Evolutionary conservation across 2,329 filamentous ascomycete genomes (phyloP), one percentile per base, ranked within the genome.

Genomic region (Penicillium concentricum): DNA sequence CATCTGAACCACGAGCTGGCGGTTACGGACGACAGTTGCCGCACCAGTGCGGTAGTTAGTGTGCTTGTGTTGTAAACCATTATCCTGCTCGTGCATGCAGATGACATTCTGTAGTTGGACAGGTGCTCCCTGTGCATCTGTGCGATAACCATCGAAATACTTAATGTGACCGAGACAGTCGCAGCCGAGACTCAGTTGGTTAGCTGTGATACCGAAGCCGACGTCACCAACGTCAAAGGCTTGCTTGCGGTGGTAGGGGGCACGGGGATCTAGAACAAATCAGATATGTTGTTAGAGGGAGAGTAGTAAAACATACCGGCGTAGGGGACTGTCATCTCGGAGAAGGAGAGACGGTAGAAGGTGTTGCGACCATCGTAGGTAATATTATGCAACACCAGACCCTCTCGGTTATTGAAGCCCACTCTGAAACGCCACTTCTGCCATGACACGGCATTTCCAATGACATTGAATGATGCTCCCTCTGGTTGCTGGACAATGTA

Each of bases 41-140:
- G 84, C 79, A 0, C 82, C 83, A 7, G 83, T 88, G 16, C 87
- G 80, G 74, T 88, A 88, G 72, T 90, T 90, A 55, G 86, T 89
- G 73, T 90, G 87, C 68, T 90, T 90, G 80, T 86, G 88, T 39
- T 84, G 84, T 35, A 88, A 86, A 5, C 87, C 87, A 30, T 79
- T 83, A 64, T 90, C 87, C 69, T 89, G 86, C 70, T 90, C 87
- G 68, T 90, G 87, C 35, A 90, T 79, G 64, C 87, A 90, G 43
- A 90, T 79, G 10, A 86, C 83, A 59, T 89, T 89, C 8, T 86
- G 80, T 72, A 88, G 84, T 2, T 79, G 74, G 3, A 84, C 67
- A 0, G 83, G 80, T 5, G 80, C 77, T 28, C 87, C 87, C 54
- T 85, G 82, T 62, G 83, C 80, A 59, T 87, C 81, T 6, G 80